These are phyloP conservation scores for Lactifluus subvellereus DNA, from an alignment of 768 basidiomycete genomes.

Conservation along the genomic window DNA sequence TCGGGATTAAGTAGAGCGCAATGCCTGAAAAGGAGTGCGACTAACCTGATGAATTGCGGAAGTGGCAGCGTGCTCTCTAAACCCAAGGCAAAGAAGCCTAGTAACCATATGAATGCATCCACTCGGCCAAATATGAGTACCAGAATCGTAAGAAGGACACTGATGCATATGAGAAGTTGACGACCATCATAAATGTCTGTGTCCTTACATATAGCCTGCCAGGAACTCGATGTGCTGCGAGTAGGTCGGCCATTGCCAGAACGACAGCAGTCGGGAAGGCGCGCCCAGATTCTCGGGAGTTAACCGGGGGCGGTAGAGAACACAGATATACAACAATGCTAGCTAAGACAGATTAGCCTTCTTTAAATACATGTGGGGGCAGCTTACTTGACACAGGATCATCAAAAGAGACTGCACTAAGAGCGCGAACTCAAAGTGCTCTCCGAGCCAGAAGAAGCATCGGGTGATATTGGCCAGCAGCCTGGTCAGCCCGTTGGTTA, in stretches of 20 bases:
- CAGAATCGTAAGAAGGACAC: conserved; percentile 64
- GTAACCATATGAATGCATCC: conserved; percentile 48
- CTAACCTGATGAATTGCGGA: conserved; percentile 73
- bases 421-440: conserved; percentile 68
- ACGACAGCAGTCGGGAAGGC: conserved; percentile 62
- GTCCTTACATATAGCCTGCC: conserved; percentile 63
- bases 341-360: conserved; percentile 42
- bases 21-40: conserved; percentile 8
- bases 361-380: neutral
- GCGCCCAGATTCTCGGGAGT: conserved; percentile 54
- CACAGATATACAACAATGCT: conserved; percentile 76
- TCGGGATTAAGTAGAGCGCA: conserved; percentile 3
- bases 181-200: conserved; percentile 1
- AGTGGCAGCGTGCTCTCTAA: conserved; percentile 84
- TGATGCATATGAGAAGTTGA: conserved; percentile 20
- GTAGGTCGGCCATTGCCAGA: conserved; percentile 85
- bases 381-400: conserved; percentile 72
- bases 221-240: conserved; percentile 78
- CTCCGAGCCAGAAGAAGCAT: conserved; percentile 88
- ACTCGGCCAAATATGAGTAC: conserved; percentile 70
- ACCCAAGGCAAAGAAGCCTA: conserved; percentile 76
- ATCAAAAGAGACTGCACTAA: conserved; percentile 80
- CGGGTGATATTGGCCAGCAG: conserved; percentile 80
- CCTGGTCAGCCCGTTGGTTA: conserved; percentile 32
- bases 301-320: conserved; percentile 55